Evolutionary conservation across 2,329 filamentous ascomycete species (phyloP).

Genomic region (Penicillium sp.): DNA sequence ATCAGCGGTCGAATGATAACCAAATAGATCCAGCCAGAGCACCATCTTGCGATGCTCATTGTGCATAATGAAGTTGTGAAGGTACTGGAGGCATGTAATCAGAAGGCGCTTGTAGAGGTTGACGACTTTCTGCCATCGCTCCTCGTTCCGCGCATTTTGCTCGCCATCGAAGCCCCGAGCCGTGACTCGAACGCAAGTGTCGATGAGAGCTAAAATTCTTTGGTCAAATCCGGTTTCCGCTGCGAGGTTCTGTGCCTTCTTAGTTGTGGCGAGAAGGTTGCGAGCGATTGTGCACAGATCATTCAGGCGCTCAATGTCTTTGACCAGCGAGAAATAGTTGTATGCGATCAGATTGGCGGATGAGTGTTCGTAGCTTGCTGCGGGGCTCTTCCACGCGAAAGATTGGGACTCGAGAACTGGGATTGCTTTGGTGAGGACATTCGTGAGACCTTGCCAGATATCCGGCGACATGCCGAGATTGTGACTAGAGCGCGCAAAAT

Average conservation of each 20-base stretch:
- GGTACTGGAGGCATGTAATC: constrained; percentile 64
- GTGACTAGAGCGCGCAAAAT: constrained; percentile 40
- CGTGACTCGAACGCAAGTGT: constrained; percentile 63
- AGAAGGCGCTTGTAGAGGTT: constrained; percentile 65
- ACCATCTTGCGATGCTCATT: constrained; percentile 65
- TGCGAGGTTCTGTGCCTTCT: constrained; percentile 61
- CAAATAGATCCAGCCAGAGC: constrained; percentile 64
- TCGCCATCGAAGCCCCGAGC: constrained; percentile 64
- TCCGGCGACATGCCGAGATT: constrained; percentile 56
- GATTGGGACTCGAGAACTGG: constrained; percentile 61
- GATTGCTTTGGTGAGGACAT: constrained; percentile 58
- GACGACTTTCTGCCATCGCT: constrained; percentile 64
- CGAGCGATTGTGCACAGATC: constrained; percentile 61
- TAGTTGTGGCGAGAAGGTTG: constrained; percentile 61
- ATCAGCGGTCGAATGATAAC: constrained; percentile 51
- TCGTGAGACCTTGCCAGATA: constrained; percentile 60
- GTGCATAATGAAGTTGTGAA: constrained; percentile 65
- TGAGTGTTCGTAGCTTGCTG: constrained; percentile 57
- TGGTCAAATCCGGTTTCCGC: constrained; percentile 60
- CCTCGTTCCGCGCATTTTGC: constrained; percentile 59
- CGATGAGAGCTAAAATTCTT: constrained; percentile 60
- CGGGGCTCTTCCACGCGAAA: constrained; percentile 59
- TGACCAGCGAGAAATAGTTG: constrained; percentile 57
- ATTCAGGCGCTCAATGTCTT: constrained; percentile 62
- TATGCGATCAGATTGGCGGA: constrained; percentile 61